Percentiles rank a stretch among this genome's conserved stretches.
phyloP scores from a whole-genome alignment of 495 filamentous ascomycete species.

The Penicillium maclennaniae region DNA sequence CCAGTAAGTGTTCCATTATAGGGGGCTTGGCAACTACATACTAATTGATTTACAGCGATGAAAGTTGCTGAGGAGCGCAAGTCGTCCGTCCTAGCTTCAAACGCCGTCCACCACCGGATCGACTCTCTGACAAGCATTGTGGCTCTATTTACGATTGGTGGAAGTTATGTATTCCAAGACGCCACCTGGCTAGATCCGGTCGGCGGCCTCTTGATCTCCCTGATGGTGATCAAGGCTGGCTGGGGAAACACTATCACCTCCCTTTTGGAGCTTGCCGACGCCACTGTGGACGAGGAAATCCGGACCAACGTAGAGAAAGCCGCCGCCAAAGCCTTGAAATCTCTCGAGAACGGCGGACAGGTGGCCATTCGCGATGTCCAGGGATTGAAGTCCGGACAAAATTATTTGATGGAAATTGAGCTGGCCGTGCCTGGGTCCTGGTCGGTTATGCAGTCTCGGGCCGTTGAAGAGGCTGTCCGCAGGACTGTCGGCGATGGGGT shows the following conservation, averaged over 20 bases:
- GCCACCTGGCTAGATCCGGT: slow-evolving; percentile 94
- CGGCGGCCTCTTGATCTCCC: slow-evolving; percentile 82
- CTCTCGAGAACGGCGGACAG: slow-evolving; percentile 29
- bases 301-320: slow-evolving; percentile 63
- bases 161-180: slow-evolving; percentile 78
- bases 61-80: slow-evolving; percentile 93
- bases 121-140: slow-evolving; percentile 94
- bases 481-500: slow-evolving; percentile 67
- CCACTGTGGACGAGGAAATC: slow-evolving; percentile 80
- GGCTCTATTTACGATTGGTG: slow-evolving; percentile 79
- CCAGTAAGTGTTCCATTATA: slow-evolving; percentile 62
- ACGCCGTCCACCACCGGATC: slow-evolving; percentile 93
- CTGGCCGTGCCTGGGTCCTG: slow-evolving; percentile 69
- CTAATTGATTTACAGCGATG: slow-evolving; percentile 61
- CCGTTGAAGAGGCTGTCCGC: slow-evolving; percentile 69
- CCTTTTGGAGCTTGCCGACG: slow-evolving; percentile 83
- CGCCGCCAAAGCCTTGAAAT: slow-evolving; percentile 54
- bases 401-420: slow-evolving; percentile 86
- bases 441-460: slow-evolving; percentile 64
- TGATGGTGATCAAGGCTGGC: slow-evolving; percentile 89
- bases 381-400: slow-evolving; percentile 91
- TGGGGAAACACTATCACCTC: slow-evolving; percentile 79
- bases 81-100: slow-evolving; percentile 93
- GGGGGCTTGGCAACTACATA: slow-evolving; percentile 6
- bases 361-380: slow-evolving; percentile 69